These are phyloP conservation scores for Cyberlindnera subsufficiens DNA, from an alignment of 805 yeast species.

Conservation along the genomic window DNA sequence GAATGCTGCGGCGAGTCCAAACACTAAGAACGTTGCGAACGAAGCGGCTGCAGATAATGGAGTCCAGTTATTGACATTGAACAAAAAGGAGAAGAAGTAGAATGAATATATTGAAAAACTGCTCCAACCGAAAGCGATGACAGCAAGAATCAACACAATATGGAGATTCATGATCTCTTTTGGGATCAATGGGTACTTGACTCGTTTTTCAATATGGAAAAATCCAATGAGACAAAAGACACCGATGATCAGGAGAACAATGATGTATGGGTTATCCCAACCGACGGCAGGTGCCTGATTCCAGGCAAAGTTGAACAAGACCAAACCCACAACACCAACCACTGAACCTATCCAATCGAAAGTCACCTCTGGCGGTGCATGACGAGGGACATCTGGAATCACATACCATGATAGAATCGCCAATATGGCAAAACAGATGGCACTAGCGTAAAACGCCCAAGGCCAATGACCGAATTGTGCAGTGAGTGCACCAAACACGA, in stretches of 20 bases:
- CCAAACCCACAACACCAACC: constrained; percentile 53
- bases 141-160: constrained; percentile 41
- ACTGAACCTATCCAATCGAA: constrained; percentile 52
- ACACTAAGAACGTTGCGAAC: constrained; percentile 39
- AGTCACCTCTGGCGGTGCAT: constrained; percentile 13
- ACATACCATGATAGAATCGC: constrained; percentile 24
- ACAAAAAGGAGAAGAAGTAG: constrained; percentile 48
- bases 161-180: constrained; percentile 37
- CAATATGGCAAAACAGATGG: constrained; percentile 29
- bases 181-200: constrained; percentile 49
- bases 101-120: constrained; percentile 72
- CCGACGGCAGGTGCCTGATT: constrained; percentile 73
- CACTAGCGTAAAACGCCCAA: constrained; percentile 42
- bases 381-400: constrained; percentile 27
- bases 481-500: constrained; percentile 43
- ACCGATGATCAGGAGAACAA: constrained; percentile 50
- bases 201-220: constrained; percentile 41
- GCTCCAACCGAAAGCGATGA: constrained; percentile 67
- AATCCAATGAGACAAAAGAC: constrained; percentile 37
- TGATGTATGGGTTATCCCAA: constrained; percentile 56
- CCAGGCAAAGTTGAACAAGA: constrained; percentile 63
- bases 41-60: constrained; percentile 42
- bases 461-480: constrained; percentile 41
- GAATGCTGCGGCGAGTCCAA: constrained; percentile 53
- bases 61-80: constrained; percentile 43